phyloP scores from a whole-genome alignment of 2,329 filamentous ascomycete genomes.

The Nigrograna mackinnonii region DNA sequence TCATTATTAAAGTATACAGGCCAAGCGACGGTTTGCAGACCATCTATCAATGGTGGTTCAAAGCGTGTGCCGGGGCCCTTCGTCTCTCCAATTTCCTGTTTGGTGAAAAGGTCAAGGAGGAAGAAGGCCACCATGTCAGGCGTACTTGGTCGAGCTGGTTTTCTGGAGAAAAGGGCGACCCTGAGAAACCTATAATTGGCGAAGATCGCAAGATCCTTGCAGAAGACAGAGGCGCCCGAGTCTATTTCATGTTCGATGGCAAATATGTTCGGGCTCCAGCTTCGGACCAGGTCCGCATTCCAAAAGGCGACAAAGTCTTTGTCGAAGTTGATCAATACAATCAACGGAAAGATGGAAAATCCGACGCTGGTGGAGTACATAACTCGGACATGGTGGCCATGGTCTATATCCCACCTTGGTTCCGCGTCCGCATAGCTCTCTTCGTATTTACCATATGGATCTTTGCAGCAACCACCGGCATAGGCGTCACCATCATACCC shows the following conservation, averaged over 20 bases:
- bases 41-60: slow-evolving; percentile 97
- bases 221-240: slow-evolving; percentile 43
- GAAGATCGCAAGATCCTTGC: slow-evolving; percentile 29
- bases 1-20: slow-evolving; percentile 81
- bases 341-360: slow-evolving; percentile 62
- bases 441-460: slow-evolving; percentile 93
- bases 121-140: slow-evolving; percentile 72
- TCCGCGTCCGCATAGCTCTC: slow-evolving; percentile 75
- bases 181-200: slow-evolving; percentile 38
- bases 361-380: slow-evolving; percentile 41
- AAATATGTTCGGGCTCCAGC: slow-evolving; percentile 89
- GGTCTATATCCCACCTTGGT: slow-evolving; percentile 80
- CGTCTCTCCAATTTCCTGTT: slow-evolving; percentile 93
- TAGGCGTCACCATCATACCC: slow-evolving; percentile 82
- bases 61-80: slow-evolving; percentile 76
- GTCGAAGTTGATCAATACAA: slow-evolving; percentile 73
- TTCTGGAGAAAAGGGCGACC: slow-evolving; percentile 45
- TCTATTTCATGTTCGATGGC: slow-evolving; percentile 69
- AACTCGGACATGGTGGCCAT: slow-evolving; percentile 53
- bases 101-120: slow-evolving; percentile 76
- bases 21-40: slow-evolving; percentile 81
- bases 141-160: slow-evolving; percentile 64
- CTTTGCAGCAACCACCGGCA: slow-evolving; percentile 86
- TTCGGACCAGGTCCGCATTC: slow-evolving; percentile 92
- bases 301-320: slow-evolving; percentile 82